These are phyloP conservation scores for Mycena sanguinolenta DNA, from an alignment of 768 basidiomycete genomes.

Conservation along the genomic window DNA sequence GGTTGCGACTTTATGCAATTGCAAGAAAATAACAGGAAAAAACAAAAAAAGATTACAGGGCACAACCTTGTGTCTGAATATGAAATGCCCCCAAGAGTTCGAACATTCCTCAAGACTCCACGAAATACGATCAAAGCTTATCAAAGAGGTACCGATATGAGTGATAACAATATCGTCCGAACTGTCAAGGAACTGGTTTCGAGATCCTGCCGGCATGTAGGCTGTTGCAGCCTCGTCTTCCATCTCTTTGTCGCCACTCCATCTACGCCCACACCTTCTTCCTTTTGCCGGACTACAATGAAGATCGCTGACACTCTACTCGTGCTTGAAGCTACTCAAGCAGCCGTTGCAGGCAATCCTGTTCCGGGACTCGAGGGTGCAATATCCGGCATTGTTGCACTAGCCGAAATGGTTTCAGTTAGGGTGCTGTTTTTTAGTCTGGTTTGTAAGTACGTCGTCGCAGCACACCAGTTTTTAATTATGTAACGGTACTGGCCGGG, in stretches of 20 bases:
- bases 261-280: too few relatives aligned
- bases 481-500: too few relatives aligned
- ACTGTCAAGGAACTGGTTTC: constrained; percentile 12
- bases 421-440: too few relatives aligned
- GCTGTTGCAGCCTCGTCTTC: not conserved
- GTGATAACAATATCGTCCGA: too few relatives aligned
- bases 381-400: too few relatives aligned
- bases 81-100: constrained; percentile 8
- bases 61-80: constrained; percentile 18
- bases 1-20: constrained; percentile 13
- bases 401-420: not conserved
- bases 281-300: too few relatives aligned
- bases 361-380: not conserved
- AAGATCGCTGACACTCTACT: not conserved
- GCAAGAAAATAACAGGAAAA: too few relatives aligned
- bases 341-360: not conserved
- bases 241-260: too few relatives aligned
- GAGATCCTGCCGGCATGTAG: not conserved
- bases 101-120: constrained; percentile 4
- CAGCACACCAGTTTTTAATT: too few relatives aligned
- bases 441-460: too few relatives aligned
- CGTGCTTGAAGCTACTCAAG: not conserved
- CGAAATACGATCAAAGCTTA: constrained; percentile 10
- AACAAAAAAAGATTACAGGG: constrained; percentile 12
- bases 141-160: not conserved